Evolutionary conservation across 805 yeast species (phyloP), one percentile per base, ranked within the genome.

Genomic region (Starmerella kuoi): DNA sequence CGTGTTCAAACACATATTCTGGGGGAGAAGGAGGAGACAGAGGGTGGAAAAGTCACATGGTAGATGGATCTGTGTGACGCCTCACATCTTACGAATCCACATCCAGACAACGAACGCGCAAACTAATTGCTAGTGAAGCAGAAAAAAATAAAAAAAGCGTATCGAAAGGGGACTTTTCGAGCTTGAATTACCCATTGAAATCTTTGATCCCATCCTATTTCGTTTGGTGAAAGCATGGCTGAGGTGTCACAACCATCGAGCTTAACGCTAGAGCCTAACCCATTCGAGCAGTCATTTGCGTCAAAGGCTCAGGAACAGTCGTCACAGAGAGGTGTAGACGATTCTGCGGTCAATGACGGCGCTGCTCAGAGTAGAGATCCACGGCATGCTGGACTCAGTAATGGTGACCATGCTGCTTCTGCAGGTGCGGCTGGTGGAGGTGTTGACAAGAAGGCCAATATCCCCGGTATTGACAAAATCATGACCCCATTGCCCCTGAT

Each of bases 251-350:
- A 46, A 14, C 51, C 48, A 25, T 48, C 51, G 19, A 48, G 52
- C 37, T 73, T 84, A 54, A 88, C 79, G 47, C 66, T 86, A 45
- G 98, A 91, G 60, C 95, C 91, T 8, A 88, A 88, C 55, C 96
- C 96, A 4, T 88, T 88, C 58, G 98, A 88, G 61, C 82, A 80
- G 60, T 82, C 94, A 38, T 88, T 88, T 64, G 95, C 91, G n/a
- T 63, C 76, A 2, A 76, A 74, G 35, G 41, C 53, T 18, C 48
- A 41, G 33, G 43, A 38, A 25, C 36, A 25, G 11, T 15, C 27
- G 19, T 22, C 40, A 12, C 6, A 20, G 22, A 6, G 26, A 18
- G 30, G 37, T 2, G 33, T 5, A n/a, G 18, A 30, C 11, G 23
- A 28, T 15, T n/a, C 11, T 11, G 33, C 35, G n/a, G 5, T 9